Conservation (phyloP, 495 filamentous ascomycete species). For the Aspergillus bertholletiae region DNA sequence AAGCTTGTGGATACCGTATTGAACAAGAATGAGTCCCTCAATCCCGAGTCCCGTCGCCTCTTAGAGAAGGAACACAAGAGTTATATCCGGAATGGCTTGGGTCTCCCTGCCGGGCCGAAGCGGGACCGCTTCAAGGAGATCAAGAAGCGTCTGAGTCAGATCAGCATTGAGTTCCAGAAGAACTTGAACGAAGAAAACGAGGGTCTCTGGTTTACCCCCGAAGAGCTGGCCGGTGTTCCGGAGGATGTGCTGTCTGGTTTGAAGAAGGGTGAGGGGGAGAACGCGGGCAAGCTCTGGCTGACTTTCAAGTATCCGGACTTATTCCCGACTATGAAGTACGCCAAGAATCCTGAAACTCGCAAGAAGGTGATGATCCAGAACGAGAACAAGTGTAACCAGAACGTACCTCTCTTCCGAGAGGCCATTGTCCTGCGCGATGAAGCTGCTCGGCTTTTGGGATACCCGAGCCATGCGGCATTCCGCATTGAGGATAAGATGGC, state of each 20-base stretch:
- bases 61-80: conserved; percentile 67
- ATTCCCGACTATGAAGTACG: conserved; percentile 64
- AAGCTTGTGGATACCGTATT: conserved; percentile 58
- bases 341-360: conserved; percentile 53
- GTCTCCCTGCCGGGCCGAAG: conserved; percentile 56
- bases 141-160: conserved; percentile 63
- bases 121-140: conserved; percentile 69
- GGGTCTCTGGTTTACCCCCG: conserved; percentile 60
- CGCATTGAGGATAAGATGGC: conserved; percentile 97
- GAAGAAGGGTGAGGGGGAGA: conserved; percentile 68
- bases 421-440: conserved; percentile 87
- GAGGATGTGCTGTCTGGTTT: conserved; percentile 59
- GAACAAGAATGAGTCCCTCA: conserved; percentile 56
- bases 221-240: conserved; percentile 61
- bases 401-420: conserved; percentile 82
- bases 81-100: conserved; percentile 61
- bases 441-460: conserved; percentile 84
- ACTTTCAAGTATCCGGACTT: conserved; percentile 71
- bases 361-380: conserved; percentile 56
- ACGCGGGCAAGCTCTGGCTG: conserved; percentile 59
- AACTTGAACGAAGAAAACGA: conserved; percentile 68
- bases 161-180: conserved; percentile 66
- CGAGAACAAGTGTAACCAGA: conserved; percentile 83
- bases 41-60: conserved; percentile 59
- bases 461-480: conserved; percentile 89